Conservation (phyloP, 805 yeast species). For the Pichia deserticola region DNA sequence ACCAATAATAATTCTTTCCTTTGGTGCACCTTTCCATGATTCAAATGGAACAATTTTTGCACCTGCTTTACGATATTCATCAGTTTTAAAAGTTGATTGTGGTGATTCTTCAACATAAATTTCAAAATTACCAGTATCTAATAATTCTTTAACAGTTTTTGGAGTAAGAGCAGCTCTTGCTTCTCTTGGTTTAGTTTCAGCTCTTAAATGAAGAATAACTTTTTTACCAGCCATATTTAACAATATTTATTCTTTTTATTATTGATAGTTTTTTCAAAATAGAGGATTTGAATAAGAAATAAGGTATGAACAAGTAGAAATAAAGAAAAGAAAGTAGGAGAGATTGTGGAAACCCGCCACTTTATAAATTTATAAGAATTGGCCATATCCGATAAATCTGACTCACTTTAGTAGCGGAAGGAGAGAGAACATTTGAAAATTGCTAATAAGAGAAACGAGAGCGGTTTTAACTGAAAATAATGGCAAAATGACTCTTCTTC, state of each 20-base stretch:
- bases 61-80: slow-evolving; percentile 76
- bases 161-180: slow-evolving; percentile 98
- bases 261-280: not conserved
- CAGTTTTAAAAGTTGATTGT: slow-evolving; percentile 70
- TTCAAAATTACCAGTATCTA: slow-evolving; percentile 76
- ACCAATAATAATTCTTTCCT: slow-evolving; percentile 83
- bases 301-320: not conserved
- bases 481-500: not conserved
- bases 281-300: too few relatives aligned
- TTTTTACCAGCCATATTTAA: slow-evolving; percentile 15
- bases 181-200: slow-evolving; percentile 95
- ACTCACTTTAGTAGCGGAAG: too few relatives aligned
- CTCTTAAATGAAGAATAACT: slow-evolving; percentile 82
- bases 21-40: slow-evolving; percentile 89
- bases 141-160: slow-evolving; percentile 70
- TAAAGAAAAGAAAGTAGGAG: not conserved
- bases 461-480: too few relatives aligned
- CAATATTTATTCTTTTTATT: not conserved
- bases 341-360: not conserved
- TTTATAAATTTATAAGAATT: too few relatives aligned
- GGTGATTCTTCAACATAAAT: slow-evolving; percentile 82
- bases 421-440: not conserved
- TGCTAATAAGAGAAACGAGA: too few relatives aligned
- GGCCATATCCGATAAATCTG: too few relatives aligned
- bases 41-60: slow-evolving; percentile 87